Evolutionary conservation across 2,329 filamentous ascomycete genomes (phyloP).

Genomic region (Rutstroemia sp.): DNA sequence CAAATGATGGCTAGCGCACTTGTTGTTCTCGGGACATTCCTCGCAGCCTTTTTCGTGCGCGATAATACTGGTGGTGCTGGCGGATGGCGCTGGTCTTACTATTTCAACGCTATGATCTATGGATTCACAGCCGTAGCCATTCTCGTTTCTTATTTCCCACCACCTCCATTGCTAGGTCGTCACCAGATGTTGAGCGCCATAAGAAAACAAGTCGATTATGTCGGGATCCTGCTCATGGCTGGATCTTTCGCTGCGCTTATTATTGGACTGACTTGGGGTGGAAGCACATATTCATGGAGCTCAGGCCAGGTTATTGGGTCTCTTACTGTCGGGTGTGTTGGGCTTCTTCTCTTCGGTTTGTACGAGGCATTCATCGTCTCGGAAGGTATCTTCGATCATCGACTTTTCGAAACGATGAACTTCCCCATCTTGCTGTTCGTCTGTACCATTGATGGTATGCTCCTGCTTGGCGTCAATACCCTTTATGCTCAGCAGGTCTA

Average conservation of each 20-base stretch:
- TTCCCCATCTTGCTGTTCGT: slow-evolving; percentile 18
- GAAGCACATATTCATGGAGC: slow-evolving; percentile 47
- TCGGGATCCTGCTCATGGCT: slow-evolving; percentile 14
- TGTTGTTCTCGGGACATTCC: slow-evolving; percentile 15
- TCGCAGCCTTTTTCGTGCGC: slow-evolving; percentile 14
- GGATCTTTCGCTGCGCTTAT: slow-evolving; percentile 12
- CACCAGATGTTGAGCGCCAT: slow-evolving; percentile 11
- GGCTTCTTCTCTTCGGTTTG: slow-evolving; percentile 15
- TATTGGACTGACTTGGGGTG: slow-evolving; percentile 46
- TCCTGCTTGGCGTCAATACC: slow-evolving; percentile 17
- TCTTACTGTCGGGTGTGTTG: slow-evolving; percentile 38
- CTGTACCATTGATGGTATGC: slow-evolving; percentile 17
- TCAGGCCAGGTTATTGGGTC: slow-evolving; percentile 46
- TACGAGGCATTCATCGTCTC: slow-evolving; percentile 17
- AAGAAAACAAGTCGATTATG: slow-evolving; percentile 12
- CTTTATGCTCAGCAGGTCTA: slow-evolving; percentile 16
- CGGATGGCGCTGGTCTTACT: slow-evolving; percentile 18
- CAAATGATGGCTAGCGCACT: slow-evolving; percentile 15
- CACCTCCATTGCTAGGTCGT: slow-evolving; percentile 11
- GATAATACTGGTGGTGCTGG: slow-evolving; percentile 12
- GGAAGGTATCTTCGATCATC: slow-evolving; percentile 18
- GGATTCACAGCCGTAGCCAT: slow-evolving; percentile 11
- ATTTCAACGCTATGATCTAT: slow-evolving; percentile 17
- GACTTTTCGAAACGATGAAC: slow-evolving; percentile 16
- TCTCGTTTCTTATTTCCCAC: slow-evolving; percentile 14